Evolutionary conservation across 441 rosid genomes (phyloP), one percentile per base, ranked within the genome.

Genomic region (Kokia cookei): DNA sequence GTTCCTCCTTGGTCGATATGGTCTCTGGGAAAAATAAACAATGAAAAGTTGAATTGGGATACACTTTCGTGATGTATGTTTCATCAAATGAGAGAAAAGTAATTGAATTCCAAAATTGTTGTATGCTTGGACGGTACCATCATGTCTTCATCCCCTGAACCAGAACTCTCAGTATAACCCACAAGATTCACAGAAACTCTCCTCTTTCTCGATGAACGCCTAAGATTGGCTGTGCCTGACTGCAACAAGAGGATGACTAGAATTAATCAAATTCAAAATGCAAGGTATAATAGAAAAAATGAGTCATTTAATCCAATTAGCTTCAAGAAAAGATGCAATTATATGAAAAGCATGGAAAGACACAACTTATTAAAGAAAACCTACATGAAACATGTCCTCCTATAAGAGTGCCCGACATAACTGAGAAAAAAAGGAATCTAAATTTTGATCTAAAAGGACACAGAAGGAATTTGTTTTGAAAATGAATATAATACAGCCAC

Each of bases 171-270:
- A 5, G 94, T 90, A 79, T 86, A 96, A 81, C 75, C 97, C 42
- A 89, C 94, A 73, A 92, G 98, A 78, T 88, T 87, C 73, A 90
- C 96, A 72, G 97, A 82, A 70, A 88, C 63, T 82, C 97, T 91
- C 84, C 97, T 90, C 85, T 88, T 92, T 81, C 99, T 83, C 37
- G 97, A 89, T 53, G 99, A 96, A 71, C 98, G 99, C 60, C 98
- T 91, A 74, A 96, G 97, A 81, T 96, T 94, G 69, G 90, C 76
- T 53, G 94, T 73, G 53, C 83, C 81, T 65, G 92, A 83, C 99
- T 89, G 89, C 73, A 80, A 67, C 35, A 81, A 65, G 51, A 77
- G 47, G 53, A 76, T 17, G 54, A 79, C 59, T 62, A 77, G 29
- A 26, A 9, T 61, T 60, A 35, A 80, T 61, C 73, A 83, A 14